Evolutionary conservation across 2,329 filamentous ascomycete species (phyloP), one percentile per base, ranked within the genome.

Genomic region (Claviceps africana): DNA sequence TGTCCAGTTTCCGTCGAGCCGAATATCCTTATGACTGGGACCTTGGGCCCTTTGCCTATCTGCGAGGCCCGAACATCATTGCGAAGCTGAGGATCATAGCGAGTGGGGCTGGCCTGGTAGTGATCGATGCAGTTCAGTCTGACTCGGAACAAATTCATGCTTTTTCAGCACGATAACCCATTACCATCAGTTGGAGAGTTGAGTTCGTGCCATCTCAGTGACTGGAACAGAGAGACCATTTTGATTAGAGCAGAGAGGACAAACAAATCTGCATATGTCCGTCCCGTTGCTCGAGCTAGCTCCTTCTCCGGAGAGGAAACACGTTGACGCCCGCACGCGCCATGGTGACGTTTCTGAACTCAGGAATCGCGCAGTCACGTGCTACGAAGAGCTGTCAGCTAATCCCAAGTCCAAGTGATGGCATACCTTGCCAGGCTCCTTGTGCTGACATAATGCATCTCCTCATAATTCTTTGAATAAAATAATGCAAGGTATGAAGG

Each of bases 61-160:
- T 82, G 76, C 21, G 76, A 79, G 47, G 72, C 73, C 28, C 72
- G 77, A 57, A 81, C 71, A 64, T 81, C 78, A 59, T 80, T 81
- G 56, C 84, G 81, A 57, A 96, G 75, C 56, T 81, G 77, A 56
- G 90, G 88, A 68, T 97, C 90, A 65, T 93, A 84, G 58, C 77
- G 76, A 49, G 88, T 86, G 19, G 89, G 86, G 11, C 75, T 75
- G 42, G 83, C 80, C 70, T 95, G 89, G 67, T 97, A 98, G 67
- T 93, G 84, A 69, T 98, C 93, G 71, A 98, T 84, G 72, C 88
- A 95, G 67, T 98, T 96, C 64, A 98, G 74, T 61, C 90, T 86
- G 65, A 98, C 82, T 60, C 87, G 85, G 71, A 98, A 97, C 59
- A 79, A 74, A 62, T 88, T 84, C 67, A 70, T 70, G 35, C 56